phyloP scores from a whole-genome alignment of 2,329 filamentous ascomycete species.

The Leptographium flavum region DNA sequence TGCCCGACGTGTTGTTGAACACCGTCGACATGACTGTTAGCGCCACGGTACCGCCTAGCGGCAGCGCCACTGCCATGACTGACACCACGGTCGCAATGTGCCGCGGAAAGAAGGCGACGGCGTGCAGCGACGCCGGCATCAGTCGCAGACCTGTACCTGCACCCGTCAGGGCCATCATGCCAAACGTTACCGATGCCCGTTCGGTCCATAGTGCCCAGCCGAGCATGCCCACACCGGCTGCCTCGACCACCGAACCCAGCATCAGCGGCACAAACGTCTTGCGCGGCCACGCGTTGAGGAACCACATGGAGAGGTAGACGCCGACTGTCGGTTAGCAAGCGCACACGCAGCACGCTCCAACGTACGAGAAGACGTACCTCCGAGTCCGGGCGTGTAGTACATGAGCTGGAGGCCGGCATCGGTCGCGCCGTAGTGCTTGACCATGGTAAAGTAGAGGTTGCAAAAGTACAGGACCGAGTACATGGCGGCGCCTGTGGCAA shows the following conservation, averaged over 20 bases:
- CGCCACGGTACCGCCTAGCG: constrained; percentile 49
- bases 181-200: constrained; percentile 36
- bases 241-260: constrained; percentile 39
- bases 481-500: constrained; percentile 42
- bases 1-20: constrained; percentile 42
- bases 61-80: constrained; percentile 42
- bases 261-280: constrained; percentile 47
- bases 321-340: constrained; percentile 23
- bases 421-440: constrained; percentile 21
- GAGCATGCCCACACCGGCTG: constrained; percentile 42
- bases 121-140: constrained; percentile 48
- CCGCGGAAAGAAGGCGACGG: constrained; percentile 43
- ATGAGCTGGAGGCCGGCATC: constrained; percentile 42
- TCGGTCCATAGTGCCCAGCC: constrained; percentile 36
- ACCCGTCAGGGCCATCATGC: constrained; percentile 53
- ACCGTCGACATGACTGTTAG: constrained; percentile 55
- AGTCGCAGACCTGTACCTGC: constrained; percentile 48
- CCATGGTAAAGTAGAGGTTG: constrained; percentile 11
- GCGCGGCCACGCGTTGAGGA: constrained; percentile 46
- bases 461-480: constrained; percentile 16
- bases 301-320: constrained; percentile 39
- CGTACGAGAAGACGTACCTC: constrained; percentile 24
- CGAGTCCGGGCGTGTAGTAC: constrained; percentile 50
- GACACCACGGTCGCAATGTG: constrained; percentile 44
- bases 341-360: no score